These are phyloP conservation scores for Rosellinia necatrix DNA, from an alignment of 2,329 filamentous ascomycete genomes.

Conservation along the genomic window DNA sequence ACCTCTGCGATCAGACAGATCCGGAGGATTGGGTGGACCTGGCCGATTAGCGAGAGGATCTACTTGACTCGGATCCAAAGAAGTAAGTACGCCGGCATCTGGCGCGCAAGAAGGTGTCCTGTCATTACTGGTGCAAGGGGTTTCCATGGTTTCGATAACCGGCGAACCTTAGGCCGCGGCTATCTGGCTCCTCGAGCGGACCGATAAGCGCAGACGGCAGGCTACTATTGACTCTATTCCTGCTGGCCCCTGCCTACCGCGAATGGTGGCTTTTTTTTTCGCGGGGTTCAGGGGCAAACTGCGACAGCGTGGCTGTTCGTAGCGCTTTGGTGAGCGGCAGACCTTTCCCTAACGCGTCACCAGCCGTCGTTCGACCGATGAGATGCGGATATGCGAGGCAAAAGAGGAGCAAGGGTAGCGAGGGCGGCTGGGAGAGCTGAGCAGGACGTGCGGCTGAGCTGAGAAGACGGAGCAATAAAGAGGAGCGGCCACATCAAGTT, in stretches of 20 bases:
- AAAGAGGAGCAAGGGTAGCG: slow-evolving; percentile 16
- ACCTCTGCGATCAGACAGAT: slow-evolving; percentile 16
- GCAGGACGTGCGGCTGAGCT: slow-evolving; percentile 21
- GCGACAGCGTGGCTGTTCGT: not conserved
- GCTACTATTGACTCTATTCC: not conserved
- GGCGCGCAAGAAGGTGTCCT: slow-evolving; percentile 2
- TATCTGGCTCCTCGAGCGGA: slow-evolving; percentile 12
- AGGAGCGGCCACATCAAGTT: not conserved
- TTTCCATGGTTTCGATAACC: slow-evolving; percentile 4
- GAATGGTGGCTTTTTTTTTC: not conserved
- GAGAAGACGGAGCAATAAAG: slow-evolving; percentile 15
- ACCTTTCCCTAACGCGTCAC: not conserved
- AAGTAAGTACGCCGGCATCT: slow-evolving; percentile 7
- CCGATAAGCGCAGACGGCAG: not conserved
- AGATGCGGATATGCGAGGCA: too few species aligned
- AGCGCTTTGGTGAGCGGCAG: not conserved
- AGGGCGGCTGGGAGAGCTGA: slow-evolving; percentile 4
- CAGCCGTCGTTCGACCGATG: not conserved
- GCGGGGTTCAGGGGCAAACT: slow-evolving; percentile 10
- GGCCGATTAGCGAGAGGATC: slow-evolving; percentile 24
- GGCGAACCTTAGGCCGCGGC: slow-evolving; percentile 7
- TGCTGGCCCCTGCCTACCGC: not conserved
- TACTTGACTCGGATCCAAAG: slow-evolving; percentile 1
- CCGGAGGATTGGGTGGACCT: slow-evolving; percentile 20
- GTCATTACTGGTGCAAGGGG: slow-evolving; percentile 6